phyloP scores from a whole-genome alignment of 2,329 filamentous ascomycete genomes.

The Fusarium incarnatum region DNA sequence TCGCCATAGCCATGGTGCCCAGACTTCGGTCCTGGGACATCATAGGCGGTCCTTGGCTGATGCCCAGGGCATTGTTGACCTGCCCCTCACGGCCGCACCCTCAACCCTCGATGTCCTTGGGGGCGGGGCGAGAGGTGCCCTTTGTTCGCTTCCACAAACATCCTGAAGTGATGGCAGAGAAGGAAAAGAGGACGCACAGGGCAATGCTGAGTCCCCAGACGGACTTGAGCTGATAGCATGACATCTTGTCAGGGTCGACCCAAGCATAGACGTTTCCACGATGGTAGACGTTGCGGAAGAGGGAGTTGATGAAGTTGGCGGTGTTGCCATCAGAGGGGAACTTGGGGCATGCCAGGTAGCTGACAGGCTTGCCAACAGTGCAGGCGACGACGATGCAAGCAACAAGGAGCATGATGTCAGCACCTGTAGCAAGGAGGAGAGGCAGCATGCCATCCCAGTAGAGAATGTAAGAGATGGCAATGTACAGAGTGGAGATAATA shows the following conservation, averaged over 20 bases:
- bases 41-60: conserved; percentile 32
- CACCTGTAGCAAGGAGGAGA: conserved; percentile 73
- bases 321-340: conserved; percentile 58
- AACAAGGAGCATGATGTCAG: conserved; percentile 78
- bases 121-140: conserved; percentile 48
- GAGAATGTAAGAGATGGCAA: conserved; percentile 82
- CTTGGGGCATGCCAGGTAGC: conserved; percentile 76
- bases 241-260: conserved; percentile 65
- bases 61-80: conserved; percentile 30
- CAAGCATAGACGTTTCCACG: conserved; percentile 56
- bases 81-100: conserved; percentile 58
- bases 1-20: conserved; percentile 54
- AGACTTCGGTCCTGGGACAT: conserved; percentile 50
- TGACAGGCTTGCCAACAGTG: conserved; percentile 82
- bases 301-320: conserved; percentile 59
- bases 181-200: conserved; percentile 76
- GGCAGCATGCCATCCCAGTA: conserved; percentile 82
- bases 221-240: conserved; percentile 86
- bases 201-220: conserved; percentile 89
- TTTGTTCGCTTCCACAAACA: conserved; percentile 73
- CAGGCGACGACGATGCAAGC: conserved; percentile 82
- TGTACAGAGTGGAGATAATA: conserved; percentile 82
- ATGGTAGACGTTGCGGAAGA: conserved; percentile 56
- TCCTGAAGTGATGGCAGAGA: conserved; percentile 68
- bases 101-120: conserved; percentile 64